Percentiles rank a stretch among this genome's conserved stretches.
These are phyloP conservation scores for Barnettozyma vustinii DNA, from an alignment of 805 yeast genomes.

Conservation along the genomic window DNA sequence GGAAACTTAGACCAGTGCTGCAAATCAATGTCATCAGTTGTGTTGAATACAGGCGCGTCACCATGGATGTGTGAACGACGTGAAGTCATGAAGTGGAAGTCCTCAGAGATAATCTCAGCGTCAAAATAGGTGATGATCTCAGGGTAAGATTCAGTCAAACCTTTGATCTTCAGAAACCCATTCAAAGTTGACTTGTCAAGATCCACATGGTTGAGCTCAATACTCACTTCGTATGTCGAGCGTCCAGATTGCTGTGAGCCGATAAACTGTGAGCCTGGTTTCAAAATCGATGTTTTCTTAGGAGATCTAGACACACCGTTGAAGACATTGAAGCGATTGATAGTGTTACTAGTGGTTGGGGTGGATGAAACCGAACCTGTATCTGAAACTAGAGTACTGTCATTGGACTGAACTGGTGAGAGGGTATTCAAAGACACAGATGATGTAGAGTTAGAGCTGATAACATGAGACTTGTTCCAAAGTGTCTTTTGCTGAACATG, in stretches of 20 bases:
- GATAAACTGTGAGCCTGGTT: constrained; percentile 54
- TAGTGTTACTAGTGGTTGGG: background rate
- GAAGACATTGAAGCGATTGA: constrained; percentile 4
- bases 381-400: background rate
- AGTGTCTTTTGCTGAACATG: background rate
- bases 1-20: constrained; percentile 63
- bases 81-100: constrained; percentile 38
- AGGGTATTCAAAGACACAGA: background rate
- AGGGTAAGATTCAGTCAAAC: constrained; percentile 61
- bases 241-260: constrained; percentile 72
- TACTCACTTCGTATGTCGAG: constrained; percentile 59
- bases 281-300: constrained; percentile 37
- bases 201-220: constrained; percentile 68
- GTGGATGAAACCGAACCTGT: background rate
- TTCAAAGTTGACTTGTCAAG: constrained; percentile 41
- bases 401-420: background rate
- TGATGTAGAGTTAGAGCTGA: background rate
- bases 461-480: background rate
- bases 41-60: constrained; percentile 39
- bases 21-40: constrained; percentile 53
- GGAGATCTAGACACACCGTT: constrained; percentile 13
- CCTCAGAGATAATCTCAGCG: constrained; percentile 56
- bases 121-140: constrained; percentile 72
- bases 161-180: constrained; percentile 65
- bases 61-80: constrained; percentile 5